These are phyloP conservation scores for Trichoderma aggressivum DNA, from an alignment of 2,329 filamentous ascomycete species.

Conservation along the genomic window DNA sequence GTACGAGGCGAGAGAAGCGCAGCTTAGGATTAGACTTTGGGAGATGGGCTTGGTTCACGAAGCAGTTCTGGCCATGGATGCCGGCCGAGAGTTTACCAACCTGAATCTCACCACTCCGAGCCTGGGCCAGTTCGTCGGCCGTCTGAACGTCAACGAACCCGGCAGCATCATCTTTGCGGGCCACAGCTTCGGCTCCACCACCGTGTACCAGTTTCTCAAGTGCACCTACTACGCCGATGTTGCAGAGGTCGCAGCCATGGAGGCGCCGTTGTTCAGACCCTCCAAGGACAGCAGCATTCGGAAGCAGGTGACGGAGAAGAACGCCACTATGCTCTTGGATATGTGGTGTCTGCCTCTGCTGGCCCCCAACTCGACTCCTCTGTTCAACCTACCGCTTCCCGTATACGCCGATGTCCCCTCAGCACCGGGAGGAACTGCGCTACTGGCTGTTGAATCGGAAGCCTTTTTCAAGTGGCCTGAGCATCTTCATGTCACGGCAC, in stretches of 20 bases:
- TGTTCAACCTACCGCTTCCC: constrained; percentile 72
- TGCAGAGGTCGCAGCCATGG: constrained; percentile 45
- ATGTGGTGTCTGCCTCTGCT: constrained; percentile 76
- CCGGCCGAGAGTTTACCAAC: constrained; percentile 48
- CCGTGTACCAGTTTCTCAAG: constrained; percentile 73
- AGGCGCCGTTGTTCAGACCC: constrained; percentile 60
- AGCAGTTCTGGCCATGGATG: constrained; percentile 64
- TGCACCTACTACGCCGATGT: constrained; percentile 64
- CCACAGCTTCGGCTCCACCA: constrained; percentile 78
- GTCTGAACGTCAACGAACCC: constrained; percentile 65
- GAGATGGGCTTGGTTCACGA: constrained; percentile 71
- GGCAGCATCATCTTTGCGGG: constrained; percentile 73
- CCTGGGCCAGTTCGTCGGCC: constrained; percentile 57
- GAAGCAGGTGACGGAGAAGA: constrained; percentile 64
- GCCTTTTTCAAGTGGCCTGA: constrained; percentile 75
- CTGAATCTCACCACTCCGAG: constrained; percentile 49
- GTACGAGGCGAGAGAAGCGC: constrained; percentile 64
- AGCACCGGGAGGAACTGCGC: constrained; percentile 52
- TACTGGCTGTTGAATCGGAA: constrained; percentile 71
- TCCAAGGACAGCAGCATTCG: constrained; percentile 52
- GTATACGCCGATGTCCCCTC: constrained; percentile 54
- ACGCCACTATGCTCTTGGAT: constrained; percentile 68
- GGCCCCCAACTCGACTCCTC: constrained; percentile 57
- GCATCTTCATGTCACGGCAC: constrained; percentile 67
- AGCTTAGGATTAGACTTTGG: constrained; percentile 74